Evolutionary conservation across 306 rosid genomes (phyloP), one percentile per base, ranked within the genome.

Genomic region (Inga oerstediana): DNA sequence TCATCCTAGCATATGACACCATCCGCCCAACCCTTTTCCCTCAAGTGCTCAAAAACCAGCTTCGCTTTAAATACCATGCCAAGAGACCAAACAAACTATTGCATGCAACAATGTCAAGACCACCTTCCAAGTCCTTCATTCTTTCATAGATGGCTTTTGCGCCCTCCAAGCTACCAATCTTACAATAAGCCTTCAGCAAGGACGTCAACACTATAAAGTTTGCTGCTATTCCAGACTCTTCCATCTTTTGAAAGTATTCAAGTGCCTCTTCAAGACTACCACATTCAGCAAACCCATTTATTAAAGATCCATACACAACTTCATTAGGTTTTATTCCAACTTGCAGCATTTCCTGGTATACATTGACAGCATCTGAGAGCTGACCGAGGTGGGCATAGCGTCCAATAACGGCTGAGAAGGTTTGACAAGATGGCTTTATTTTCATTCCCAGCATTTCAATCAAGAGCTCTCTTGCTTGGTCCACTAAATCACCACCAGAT

Each of bases 241-340:
- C 89, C 97, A 96, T 92, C 79, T 61, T 81, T 64, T 75, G 83
- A 74, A 88, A 84, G 85, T 87, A 94, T 72, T 85, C 35, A 43
- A 91, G 88, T 68, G 97, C 95, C 83, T 90, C 97, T 52, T 91
- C 95, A 72, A 88, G 90, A 75, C 74, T 90, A 74, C 98, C 95
- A 79, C 79, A 71, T 82, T 96, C 98, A n/a, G 93, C 97, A 89
- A 89, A 96, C 65, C 98, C 99, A 77, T 96, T 88, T 77, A 96
- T 88, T 64, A 96, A 82, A 84, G 96, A 86, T 30, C 99, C 99
- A 84, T 86, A 96, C 43, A 96, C 92, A 72, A 91, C 75, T 86
- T 90, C 95, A 80, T 94, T 92, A 19, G 98, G 94, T 83, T 89
- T 85, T 30, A 88, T 88, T 70, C 91, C 92, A 10, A 82, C 87